Conservation (phyloP, 306 rosid species). For the Abrus pulchellus region DNA sequence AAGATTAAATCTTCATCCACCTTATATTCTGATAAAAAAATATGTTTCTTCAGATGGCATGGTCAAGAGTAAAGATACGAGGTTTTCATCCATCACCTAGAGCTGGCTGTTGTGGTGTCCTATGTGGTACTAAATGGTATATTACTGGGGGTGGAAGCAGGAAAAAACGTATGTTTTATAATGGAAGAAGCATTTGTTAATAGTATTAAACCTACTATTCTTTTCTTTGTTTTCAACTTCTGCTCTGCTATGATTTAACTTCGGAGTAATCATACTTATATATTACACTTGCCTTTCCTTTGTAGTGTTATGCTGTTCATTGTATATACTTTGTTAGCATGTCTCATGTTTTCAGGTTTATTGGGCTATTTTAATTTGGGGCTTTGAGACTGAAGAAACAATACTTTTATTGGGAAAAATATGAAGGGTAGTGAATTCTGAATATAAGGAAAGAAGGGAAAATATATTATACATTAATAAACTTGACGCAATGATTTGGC, state of each 20-base stretch:
- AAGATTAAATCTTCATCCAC: slow-evolving; percentile 19
- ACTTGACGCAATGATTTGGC: background rate
- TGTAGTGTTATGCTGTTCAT: slow-evolving; percentile 9
- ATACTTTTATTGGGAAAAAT: slow-evolving; percentile 26
- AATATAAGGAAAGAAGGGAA: background rate
- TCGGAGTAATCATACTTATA: slow-evolving; percentile 20
- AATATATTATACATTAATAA: background rate
- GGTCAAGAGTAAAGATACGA: slow-evolving; percentile 84
- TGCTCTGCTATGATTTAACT: slow-evolving; percentile 23
- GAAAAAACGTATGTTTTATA: slow-evolving; percentile 78
- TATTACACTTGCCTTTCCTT: slow-evolving; percentile 24
- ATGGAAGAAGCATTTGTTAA: slow-evolving; percentile 32
- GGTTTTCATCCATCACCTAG: slow-evolving; percentile 97
- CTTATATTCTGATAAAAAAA: slow-evolving; percentile 45
- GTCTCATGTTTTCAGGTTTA: background rate
- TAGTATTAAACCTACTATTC: slow-evolving; percentile 18
- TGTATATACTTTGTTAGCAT: slow-evolving; percentile 11
- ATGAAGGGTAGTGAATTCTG: slow-evolving; percentile 26
- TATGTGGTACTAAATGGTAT: slow-evolving; percentile 95
- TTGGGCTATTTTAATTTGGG: background rate
- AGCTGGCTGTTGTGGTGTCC: slow-evolving; percentile 90
- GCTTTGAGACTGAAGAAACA: background rate
- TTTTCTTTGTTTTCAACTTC: slow-evolving; percentile 5
- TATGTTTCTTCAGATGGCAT: slow-evolving; percentile 78
- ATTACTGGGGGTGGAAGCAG: slow-evolving; percentile 94